Evolutionary conservation across 1,284 basidiomycete species (phyloP).

Genomic region (Ustilago curta): DNA sequence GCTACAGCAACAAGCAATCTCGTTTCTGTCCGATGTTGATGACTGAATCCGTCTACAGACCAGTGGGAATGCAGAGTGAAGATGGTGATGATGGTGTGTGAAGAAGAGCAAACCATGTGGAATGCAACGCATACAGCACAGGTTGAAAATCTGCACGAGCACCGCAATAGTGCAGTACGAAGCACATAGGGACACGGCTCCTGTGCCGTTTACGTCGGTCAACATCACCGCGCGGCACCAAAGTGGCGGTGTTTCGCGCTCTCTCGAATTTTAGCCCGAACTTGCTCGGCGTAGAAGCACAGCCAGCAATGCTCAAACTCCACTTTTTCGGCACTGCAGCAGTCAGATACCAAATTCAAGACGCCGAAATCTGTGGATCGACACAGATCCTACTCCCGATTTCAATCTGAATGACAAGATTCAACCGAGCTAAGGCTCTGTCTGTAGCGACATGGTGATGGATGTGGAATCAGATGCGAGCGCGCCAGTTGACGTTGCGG

Average conservation of each 20-base stretch:
- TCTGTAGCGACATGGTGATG: neutral
- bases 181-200: neutral
- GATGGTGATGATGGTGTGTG: slow-evolving; percentile 2
- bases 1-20: neutral
- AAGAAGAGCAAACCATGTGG: neutral
- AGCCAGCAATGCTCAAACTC: slow-evolving; percentile 7
- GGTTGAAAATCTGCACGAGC: slow-evolving; percentile 16
- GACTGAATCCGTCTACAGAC: too few species aligned
- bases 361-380: slow-evolving; percentile 5
- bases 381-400: neutral
- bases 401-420: neutral
- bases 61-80: neutral
- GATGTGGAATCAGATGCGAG: slow-evolving; percentile 19
- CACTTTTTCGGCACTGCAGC: neutral
- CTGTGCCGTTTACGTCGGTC: slow-evolving; percentile 7
- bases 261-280: neutral
- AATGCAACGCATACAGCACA: neutral
- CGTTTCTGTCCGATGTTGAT: too few species aligned
- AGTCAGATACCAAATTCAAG: slow-evolving; percentile 1
- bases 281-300: slow-evolving; percentile 1
- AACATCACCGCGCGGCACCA: neutral
- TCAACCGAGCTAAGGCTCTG: too few species aligned
- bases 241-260: slow-evolving; percentile 4
- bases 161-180: slow-evolving; percentile 28
- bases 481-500: slow-evolving; percentile 37